These are phyloP conservation scores for Trichomonascus vanleenenianus DNA, from an alignment of 805 yeast species.

Conservation along the genomic window DNA sequence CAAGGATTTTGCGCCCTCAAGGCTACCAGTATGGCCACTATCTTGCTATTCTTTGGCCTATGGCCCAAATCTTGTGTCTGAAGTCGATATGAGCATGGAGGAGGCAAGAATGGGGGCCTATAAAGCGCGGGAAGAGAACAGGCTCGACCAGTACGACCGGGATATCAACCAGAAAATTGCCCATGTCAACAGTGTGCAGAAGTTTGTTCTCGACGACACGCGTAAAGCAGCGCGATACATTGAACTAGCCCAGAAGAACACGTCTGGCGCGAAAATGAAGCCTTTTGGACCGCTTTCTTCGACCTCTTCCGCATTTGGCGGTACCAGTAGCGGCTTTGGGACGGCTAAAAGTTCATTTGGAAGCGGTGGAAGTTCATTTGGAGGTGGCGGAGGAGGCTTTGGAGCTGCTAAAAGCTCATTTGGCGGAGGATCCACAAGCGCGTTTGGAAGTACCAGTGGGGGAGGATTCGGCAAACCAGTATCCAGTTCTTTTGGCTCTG, in stretches of 20 bases:
- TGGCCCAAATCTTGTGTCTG: conserved; percentile 11
- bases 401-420: neutral
- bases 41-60: conserved; percentile 9
- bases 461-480: conserved; percentile 5
- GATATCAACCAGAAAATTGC: conserved; percentile 26
- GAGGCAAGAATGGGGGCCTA: conserved; percentile 16
- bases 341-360: no score
- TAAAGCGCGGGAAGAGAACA: conserved; percentile 4
- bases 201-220: conserved; percentile 33
- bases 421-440: conserved; percentile 1
- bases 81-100: conserved; percentile 16
- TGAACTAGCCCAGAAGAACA: conserved; percentile 36
- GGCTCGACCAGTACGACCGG: conserved; percentile 1
- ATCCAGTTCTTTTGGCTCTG: no score
- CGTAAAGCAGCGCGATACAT: conserved; percentile 49
- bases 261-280: conserved; percentile 3
- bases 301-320: neutral
- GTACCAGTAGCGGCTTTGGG: no score
- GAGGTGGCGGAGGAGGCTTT: neutral
- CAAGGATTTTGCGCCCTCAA: neutral
- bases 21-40: conserved; percentile 9
- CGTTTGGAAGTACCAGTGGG: conserved; percentile 6
- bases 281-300: conserved; percentile 10
- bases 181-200: conserved; percentile 41
- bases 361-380: neutral